phyloP scores from a whole-genome alignment of 768 basidiomycete genomes.

The Calocera viscosa region DNA sequence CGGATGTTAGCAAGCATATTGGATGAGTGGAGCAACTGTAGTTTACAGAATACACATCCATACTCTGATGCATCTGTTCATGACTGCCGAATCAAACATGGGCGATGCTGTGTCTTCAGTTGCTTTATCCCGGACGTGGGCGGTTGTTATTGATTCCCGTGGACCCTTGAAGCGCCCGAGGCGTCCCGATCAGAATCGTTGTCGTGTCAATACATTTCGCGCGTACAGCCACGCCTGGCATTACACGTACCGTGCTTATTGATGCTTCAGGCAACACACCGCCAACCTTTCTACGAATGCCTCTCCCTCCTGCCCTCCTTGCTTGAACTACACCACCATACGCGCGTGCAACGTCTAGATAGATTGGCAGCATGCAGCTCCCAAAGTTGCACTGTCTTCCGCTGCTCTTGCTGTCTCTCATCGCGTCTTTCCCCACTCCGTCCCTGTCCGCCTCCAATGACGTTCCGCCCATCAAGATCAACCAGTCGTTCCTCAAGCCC shows the following conservation, averaged over 20 bases:
- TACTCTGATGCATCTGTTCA: no score
- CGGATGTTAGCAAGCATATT: not conserved
- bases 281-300: not conserved
- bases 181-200: not conserved
- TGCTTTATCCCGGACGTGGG: no score
- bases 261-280: not conserved
- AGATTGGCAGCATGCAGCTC: not conserved
- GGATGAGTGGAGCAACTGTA: not conserved
- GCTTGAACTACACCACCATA: not conserved
- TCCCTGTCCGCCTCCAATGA: not conserved
- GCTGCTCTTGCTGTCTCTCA: not conserved
- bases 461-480: not conserved
- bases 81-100: no score
- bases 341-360: not conserved
- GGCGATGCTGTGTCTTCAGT: no score
- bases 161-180: not conserved
- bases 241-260: not conserved
- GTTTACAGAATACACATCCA: no score
- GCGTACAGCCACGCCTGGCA: conserved; percentile 3
- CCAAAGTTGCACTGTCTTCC: not conserved
- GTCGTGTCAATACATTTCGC: not conserved
- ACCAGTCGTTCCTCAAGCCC: conserved; percentile 3
- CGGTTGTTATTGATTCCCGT: no score
- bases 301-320: not conserved
- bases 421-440: not conserved